phyloP scores from a whole-genome alignment of 805 yeast genomes.

The Starmera caribaea region DNA sequence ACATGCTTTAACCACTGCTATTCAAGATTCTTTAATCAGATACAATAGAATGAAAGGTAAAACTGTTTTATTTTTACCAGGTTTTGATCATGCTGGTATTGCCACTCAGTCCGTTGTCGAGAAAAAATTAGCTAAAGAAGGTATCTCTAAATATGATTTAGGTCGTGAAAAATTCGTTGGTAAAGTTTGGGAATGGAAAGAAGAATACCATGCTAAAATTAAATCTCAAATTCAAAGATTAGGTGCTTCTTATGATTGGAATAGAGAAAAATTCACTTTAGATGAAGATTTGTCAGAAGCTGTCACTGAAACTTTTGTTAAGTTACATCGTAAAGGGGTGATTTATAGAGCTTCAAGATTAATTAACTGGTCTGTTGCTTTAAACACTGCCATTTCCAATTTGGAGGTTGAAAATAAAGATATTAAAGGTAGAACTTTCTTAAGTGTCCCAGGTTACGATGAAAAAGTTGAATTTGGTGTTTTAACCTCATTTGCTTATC shows the following conservation, averaged over 20 bases:
- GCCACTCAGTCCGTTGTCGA: conserved; percentile 98
- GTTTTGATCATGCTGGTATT: conserved; percentile 98
- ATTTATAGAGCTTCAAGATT: conserved; percentile 90
- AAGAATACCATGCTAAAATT: conserved; percentile 80
- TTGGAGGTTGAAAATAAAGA: conserved; percentile 93
- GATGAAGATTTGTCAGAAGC: conserved; percentile 69
- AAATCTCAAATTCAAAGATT: conserved; percentile 73
- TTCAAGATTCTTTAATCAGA: conserved; percentile 89
- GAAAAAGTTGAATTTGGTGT: conserved; percentile 93
- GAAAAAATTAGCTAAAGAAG: conserved; percentile 75
- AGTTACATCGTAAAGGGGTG: conserved; percentile 87
- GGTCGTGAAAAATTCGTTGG: conserved; percentile 86
- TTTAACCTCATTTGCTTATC: conserved; percentile 90
- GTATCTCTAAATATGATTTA: conserved; percentile 86
- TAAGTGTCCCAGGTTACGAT: conserved; percentile 85
- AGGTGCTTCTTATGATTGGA: conserved; percentile 98
- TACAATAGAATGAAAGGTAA: conserved; percentile 96
- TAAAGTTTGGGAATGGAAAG: conserved; percentile 98
- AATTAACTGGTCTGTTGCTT: conserved; percentile 92
- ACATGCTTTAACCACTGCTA: conserved; percentile 90
- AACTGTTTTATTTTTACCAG: conserved; percentile 87
- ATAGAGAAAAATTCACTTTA: conserved; percentile 87
- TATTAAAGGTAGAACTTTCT: conserved; percentile 67
- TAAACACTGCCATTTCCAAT: conserved; percentile 93
- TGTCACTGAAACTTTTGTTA: conserved; percentile 85